phyloP scores from a whole-genome alignment of 306 rosid genomes.

The Oxytropis ochrocephala region DNA sequence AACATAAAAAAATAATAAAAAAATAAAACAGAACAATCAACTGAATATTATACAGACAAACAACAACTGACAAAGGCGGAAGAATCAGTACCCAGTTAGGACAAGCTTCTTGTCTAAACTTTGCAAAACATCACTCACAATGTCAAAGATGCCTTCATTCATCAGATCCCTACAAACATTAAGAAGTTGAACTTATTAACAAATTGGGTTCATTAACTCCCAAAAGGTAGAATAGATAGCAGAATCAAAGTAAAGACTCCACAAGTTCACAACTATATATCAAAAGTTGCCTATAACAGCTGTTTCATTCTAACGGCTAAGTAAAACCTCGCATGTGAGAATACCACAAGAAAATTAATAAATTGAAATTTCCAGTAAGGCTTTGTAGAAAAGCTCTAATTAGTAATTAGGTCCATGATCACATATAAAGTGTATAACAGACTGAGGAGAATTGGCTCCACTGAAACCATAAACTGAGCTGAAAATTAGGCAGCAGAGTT shows the following conservation, averaged over 20 bases:
- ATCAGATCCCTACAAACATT: conserved; percentile 68
- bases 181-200: conserved; percentile 21
- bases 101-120: conserved; percentile 80
- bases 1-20: background rate
- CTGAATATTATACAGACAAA: conserved; percentile 19
- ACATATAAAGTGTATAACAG: background rate
- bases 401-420: background rate
- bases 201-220: conserved; percentile 10
- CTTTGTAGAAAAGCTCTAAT: background rate
- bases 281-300: background rate
- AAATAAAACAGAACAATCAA: conserved; percentile 13
- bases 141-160: conserved; percentile 92
- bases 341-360: background rate
- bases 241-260: background rate
- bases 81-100: conserved; percentile 73
- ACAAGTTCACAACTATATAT: background rate
- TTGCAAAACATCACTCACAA: conserved; percentile 68
- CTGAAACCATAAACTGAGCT: background rate
- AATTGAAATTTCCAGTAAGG: background rate
- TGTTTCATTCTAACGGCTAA: background rate
- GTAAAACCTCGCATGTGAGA: background rate
- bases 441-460: background rate
- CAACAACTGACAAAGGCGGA: conserved; percentile 14
- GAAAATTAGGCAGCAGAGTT: background rate
- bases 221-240: background rate